These are phyloP conservation scores for Cyberlindnera bimundalis DNA, from an alignment of 805 yeast genomes.

Conservation along the genomic window DNA sequence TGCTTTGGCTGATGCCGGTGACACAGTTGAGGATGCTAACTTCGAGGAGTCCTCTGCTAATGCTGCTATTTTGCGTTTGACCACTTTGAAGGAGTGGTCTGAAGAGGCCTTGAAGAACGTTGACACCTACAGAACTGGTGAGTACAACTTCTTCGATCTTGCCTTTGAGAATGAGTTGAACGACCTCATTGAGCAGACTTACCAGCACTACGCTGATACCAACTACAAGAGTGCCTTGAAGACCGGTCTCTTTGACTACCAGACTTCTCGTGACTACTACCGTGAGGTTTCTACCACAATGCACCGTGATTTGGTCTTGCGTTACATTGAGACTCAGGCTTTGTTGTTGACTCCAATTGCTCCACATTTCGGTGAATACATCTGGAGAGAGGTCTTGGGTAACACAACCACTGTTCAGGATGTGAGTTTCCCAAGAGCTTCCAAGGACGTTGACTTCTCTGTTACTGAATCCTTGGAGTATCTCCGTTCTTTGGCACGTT, in stretches of 20 bases:
- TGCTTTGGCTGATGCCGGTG: conserved; percentile 98
- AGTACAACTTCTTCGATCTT: conserved; percentile 64
- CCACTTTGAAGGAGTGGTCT: conserved; percentile 91
- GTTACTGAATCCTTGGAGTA: conserved; percentile 70
- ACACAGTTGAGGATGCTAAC: conserved; percentile 94
- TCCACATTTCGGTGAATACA: conserved; percentile 90
- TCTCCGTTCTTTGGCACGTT: conserved; percentile 70
- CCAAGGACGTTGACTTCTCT: conserved; percentile 60
- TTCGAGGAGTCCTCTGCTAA: conserved; percentile 95
- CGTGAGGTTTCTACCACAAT: conserved; percentile 77
- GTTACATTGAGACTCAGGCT: conserved; percentile 77
- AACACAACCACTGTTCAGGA: conserved; percentile 63
- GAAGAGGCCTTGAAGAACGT: conserved; percentile 61
- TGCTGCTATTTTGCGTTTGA: conserved; percentile 92
- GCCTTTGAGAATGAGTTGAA: conserved; percentile 96
- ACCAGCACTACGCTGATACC: conserved; percentile 64
- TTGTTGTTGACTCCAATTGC: conserved; percentile 86
- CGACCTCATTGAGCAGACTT: conserved; percentile 67
- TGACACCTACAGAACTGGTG: conserved; percentile 52
- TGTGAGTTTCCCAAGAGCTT: conserved; percentile 74
- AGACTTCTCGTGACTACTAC: conserved; percentile 92
- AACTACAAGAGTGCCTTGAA: conserved; percentile 88
- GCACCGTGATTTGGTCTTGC: conserved; percentile 52
- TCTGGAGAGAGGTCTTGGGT: conserved; percentile 78
- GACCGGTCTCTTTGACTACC: conserved; percentile 89